Base-by-base conservation (phyloP, 495 filamentous ascomycete species). In the Amphirosellinia nigrospora region DNA sequence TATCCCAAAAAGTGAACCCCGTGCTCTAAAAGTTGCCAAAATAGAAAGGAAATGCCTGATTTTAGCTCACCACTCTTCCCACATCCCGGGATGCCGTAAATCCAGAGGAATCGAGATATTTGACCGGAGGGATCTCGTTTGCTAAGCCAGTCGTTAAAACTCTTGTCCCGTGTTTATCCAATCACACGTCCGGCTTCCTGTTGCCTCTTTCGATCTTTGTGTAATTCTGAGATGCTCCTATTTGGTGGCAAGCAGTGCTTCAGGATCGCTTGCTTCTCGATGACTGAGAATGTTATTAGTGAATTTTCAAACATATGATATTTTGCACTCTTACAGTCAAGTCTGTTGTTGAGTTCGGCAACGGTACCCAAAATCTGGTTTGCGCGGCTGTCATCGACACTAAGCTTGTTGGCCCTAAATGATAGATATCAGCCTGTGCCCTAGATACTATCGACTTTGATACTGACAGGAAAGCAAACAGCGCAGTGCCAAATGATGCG, bases 21-120 rank as follows among this genome's bases (percentile, higher is more conserved):
- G 15, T 45, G 11, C 41, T 45, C 41, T 19, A 10, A 45, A 45
- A 45, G 15, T 16, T 45, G 41, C 15, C 15, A 16, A 45, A 45
- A 19, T 5, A 45, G 19, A 16, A 45, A 45, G 15, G 5, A 19
- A 45, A 45, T 45, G n/a, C n/a, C n/a, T n/a, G 41, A 16, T 45
- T 1, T 5, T 16, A 5, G 19, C 5, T 19, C 41, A 4, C 41
- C 46, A 26, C 81, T 80, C 62, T 84, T 84, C 15, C 82, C 82
- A 26, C 79, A 77, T 1, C 82, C 82, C 1, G 80, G 82, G 13
- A 84, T 83, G 5, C 82, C 82, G 46, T 78, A 70, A 7, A 83
- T 77, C 81, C 79, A 82, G 7, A 83, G 63, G 45, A 69, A 79
- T 0, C 74, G 78, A 11, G 32, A 0, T 28, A 4, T 0, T 15